These are phyloP conservation scores for Ascochyta pisi DNA, from an alignment of 2,329 filamentous ascomycete species.

Conservation along the genomic window DNA sequence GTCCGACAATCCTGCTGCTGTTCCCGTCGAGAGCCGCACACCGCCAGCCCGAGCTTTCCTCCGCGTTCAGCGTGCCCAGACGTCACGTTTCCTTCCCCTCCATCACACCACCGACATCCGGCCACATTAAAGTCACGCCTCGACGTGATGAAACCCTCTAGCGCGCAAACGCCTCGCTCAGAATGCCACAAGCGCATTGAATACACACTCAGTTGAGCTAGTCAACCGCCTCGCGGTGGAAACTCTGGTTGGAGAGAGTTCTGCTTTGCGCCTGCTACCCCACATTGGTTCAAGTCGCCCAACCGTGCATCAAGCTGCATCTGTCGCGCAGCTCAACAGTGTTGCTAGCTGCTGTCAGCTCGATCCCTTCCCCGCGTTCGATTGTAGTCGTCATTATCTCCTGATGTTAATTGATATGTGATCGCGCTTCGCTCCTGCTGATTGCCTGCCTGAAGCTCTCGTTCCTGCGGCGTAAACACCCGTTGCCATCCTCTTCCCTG, in stretches of 20 bases:
- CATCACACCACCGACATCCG: conserved; percentile 19
- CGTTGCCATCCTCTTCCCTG: conserved; percentile 14
- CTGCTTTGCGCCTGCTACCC: conserved; percentile 29
- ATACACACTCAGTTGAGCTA: conserved; percentile 18
- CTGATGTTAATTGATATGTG: conserved; percentile 15
- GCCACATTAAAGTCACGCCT: conserved; percentile 20
- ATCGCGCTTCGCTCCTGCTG: conserved; percentile 9
- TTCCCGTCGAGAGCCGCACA: conserved; percentile 12
- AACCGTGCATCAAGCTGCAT: conserved; percentile 28
- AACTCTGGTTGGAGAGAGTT: conserved; percentile 11
- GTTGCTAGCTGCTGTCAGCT: conserved; percentile 24
- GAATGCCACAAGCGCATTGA: conserved; percentile 28
- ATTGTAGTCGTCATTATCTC: conserved; percentile 15
- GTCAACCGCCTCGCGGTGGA: conserved; percentile 12
- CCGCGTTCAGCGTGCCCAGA: conserved; percentile 14
- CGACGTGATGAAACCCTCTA: conserved; percentile 20
- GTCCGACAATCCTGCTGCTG: background rate
- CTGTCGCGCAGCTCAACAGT: conserved; percentile 33
- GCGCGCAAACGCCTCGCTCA: conserved; percentile 3
- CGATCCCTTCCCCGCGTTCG: conserved; percentile 21
- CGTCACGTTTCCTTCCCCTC: conserved; percentile 19
- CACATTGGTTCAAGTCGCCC: conserved; percentile 27
- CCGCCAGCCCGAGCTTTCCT: conserved; percentile 12
- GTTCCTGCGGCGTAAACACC: conserved; percentile 10
- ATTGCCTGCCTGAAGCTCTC: conserved; percentile 7